phyloP scores from a whole-genome alignment of 495 filamentous ascomycete genomes.

The Neurospora sp. region DNA sequence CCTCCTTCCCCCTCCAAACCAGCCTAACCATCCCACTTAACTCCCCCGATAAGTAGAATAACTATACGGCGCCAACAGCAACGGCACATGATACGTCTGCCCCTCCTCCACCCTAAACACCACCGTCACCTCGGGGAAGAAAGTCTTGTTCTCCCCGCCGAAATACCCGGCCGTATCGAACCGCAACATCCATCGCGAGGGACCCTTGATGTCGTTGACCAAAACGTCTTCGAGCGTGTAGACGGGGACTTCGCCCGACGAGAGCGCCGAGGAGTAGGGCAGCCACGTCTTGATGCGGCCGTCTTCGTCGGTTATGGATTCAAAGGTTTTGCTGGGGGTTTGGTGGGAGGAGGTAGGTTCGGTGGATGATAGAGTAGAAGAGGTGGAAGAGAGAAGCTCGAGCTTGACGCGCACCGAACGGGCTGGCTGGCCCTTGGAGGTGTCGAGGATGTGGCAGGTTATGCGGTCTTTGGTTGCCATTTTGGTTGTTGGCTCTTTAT shows the following conservation, averaged over 20 bases:
- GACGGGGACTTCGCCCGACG: conserved; percentile 38
- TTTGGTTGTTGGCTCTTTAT: background rate
- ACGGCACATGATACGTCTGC: conserved; percentile 85
- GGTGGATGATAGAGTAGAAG: conserved; percentile 25
- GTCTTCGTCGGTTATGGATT: conserved; percentile 69
- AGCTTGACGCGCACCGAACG: conserved; percentile 70
- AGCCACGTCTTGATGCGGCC: conserved; percentile 78
- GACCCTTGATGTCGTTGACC: conserved; percentile 12
- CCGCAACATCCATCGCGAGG: conserved; percentile 53
- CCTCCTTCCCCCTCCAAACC: no score
- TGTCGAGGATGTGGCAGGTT: conserved; percentile 56
- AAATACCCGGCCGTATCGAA: conserved; percentile 76
- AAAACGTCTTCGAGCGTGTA: conserved; percentile 43
- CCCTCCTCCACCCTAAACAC: conserved; percentile 64
- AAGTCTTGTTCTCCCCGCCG: conserved; percentile 61
- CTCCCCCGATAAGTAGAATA: conserved; percentile 90
- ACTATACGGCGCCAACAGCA: conserved; percentile 80
- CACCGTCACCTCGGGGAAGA: conserved; percentile 87
- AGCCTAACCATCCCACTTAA: conserved; percentile 8
- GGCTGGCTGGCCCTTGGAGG: conserved; percentile 51
- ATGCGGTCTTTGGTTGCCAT: conserved; percentile 37
- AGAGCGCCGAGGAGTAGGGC: conserved; percentile 34
- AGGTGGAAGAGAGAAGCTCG: conserved; percentile 52
- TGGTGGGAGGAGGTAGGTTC: background rate
- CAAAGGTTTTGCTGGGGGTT: conserved; percentile 43